Evolutionary conservation across 257 asterid species (phyloP).

Genomic region (Solanum verrucosum): DNA sequence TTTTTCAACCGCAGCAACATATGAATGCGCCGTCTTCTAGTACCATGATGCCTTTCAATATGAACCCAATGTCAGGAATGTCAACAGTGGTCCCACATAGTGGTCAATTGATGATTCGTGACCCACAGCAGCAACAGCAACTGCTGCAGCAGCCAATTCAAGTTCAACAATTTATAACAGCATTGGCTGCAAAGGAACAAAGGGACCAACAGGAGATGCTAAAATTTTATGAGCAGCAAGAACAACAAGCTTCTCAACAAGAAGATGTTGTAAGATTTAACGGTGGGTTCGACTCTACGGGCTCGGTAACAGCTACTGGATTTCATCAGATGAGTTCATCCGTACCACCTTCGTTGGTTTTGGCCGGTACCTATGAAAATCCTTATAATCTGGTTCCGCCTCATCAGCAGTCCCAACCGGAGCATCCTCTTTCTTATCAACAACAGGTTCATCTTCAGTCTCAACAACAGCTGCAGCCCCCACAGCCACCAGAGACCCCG

Average conservation of each 20-base stretch:
- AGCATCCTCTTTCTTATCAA: not conserved
- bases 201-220: conserved; percentile 56
- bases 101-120: conserved; percentile 35
- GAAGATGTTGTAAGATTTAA: conserved; percentile 32
- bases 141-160: conserved; percentile 12
- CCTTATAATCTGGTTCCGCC: conserved; percentile 22
- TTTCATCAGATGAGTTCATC: conserved; percentile 33
- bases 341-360: conserved; percentile 41
- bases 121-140: conserved; percentile 33
- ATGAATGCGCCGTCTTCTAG: conserved; percentile 19
- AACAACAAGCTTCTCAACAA: conserved; percentile 15
- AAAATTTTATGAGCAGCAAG: conserved; percentile 45
- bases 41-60: conserved; percentile 30
- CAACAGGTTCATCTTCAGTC: conserved; percentile 18
- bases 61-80: conserved; percentile 42
- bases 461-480: conserved; percentile 22
- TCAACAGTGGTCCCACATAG: conserved; percentile 31
- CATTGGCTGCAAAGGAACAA: conserved; percentile 35
- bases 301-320: conserved; percentile 34
- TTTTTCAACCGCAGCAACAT: conserved; percentile 26
- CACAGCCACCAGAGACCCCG: conserved; percentile 5
- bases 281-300: conserved; percentile 33
- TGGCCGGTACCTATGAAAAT: conserved; percentile 31
- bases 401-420: conserved; percentile 5
- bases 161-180: conserved; percentile 21